These are phyloP conservation scores for Suillus discolor DNA, from an alignment of 768 basidiomycete species.

Conservation along the genomic window DNA sequence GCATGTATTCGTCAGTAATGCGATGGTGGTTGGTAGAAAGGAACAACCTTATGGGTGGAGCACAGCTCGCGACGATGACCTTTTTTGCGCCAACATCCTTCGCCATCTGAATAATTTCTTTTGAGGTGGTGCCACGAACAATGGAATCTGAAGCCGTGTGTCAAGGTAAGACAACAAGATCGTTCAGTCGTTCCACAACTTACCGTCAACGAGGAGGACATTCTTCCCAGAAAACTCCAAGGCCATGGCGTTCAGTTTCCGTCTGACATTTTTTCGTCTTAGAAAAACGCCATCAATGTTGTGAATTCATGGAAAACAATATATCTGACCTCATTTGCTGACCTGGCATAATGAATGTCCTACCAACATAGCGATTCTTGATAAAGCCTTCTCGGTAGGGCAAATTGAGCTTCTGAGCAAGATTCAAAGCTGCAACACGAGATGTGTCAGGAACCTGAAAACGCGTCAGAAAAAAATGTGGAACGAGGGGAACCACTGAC, in stretches of 20 bases:
- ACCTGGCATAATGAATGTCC: constrained; percentile 99
- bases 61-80: constrained; percentile 95
- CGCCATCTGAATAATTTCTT: constrained; percentile 99
- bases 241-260: constrained; percentile 98
- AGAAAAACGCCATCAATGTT: constrained; percentile 9
- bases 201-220: constrained; percentile 95
- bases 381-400: constrained; percentile 99
- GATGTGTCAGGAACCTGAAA: constrained; percentile 91
- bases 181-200: constrained; percentile 18
- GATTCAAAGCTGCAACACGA: constrained; percentile 91
- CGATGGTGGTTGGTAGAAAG: not conserved
- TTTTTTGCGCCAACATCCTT: constrained; percentile 97
- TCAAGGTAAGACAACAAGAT: not conserved
- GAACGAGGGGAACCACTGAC: constrained; percentile 41
- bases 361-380: constrained; percentile 97
- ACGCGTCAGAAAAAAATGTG: not conserved
- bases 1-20: constrained; percentile 4
- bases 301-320: not conserved
- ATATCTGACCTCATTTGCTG: constrained; percentile 81
- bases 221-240: constrained; percentile 92
- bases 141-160: constrained; percentile 75
- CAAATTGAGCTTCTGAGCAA: constrained; percentile 85
- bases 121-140: constrained; percentile 97
- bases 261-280: constrained; percentile 91
- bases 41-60: constrained; percentile 87